phyloP scores from a whole-genome alignment of 2,329 filamentous ascomycete genomes.

The Geosmithia morbida region DNA sequence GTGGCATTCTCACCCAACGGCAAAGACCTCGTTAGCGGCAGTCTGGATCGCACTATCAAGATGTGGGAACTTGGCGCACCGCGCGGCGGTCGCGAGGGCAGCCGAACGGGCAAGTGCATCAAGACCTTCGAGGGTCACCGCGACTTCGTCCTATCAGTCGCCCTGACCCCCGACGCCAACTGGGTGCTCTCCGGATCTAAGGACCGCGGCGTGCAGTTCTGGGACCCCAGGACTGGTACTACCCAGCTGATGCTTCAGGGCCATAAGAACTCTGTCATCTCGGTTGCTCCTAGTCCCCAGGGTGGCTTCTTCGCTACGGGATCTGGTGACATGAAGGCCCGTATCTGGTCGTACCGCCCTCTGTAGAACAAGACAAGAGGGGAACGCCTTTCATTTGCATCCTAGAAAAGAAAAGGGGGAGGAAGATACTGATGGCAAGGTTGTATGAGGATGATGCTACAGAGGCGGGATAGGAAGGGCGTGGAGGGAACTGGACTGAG shows the following conservation, averaged over 20 bases:
- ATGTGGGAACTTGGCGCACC: conserved; percentile 88
- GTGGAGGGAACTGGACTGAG: background rate
- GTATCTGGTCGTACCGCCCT: conserved; percentile 80
- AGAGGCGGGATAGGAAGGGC: background rate
- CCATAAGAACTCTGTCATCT: conserved; percentile 98
- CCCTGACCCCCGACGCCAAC: conserved; percentile 80
- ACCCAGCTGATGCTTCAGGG: conserved; percentile 98
- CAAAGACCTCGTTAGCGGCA: conserved; percentile 84
- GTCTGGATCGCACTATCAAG: conserved; percentile 96
- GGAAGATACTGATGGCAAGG: background rate
- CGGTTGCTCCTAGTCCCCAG: conserved; percentile 82
- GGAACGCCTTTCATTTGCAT: background rate
- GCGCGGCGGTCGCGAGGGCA: conserved; percentile 50
- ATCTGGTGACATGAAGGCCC: conserved; percentile 91
- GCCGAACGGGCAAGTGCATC: conserved; percentile 64
- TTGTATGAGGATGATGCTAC: background rate
- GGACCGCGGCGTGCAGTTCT: conserved; percentile 95
- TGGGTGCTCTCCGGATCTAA: conserved; percentile 98
- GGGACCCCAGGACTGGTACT: conserved; percentile 85
- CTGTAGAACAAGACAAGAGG: conserved; percentile 8
- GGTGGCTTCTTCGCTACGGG: conserved; percentile 88
- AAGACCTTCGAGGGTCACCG: conserved; percentile 96
- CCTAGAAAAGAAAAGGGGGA: too few relatives aligned
- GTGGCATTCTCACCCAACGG: conserved; percentile 93
- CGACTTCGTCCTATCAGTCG: conserved; percentile 93